Percentiles rank a stretch among this genome's conserved stretches.
These are phyloP conservation scores for Kingdonia uniflora DNA, from an alignment of 164 flowering plant genomes.

Conservation along the genomic window DNA sequence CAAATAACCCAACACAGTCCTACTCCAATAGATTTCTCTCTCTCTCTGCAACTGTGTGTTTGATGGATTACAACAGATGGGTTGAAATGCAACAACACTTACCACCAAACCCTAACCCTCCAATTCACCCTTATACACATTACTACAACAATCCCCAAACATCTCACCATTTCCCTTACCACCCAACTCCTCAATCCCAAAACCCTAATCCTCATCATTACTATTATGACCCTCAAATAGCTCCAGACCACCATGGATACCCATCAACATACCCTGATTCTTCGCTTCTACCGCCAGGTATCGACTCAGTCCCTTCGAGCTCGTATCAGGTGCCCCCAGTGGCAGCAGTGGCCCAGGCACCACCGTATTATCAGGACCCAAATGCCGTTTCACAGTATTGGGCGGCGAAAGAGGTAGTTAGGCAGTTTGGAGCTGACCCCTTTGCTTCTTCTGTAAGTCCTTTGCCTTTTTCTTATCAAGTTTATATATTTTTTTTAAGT, in stretches of 20 bases:
- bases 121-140: conserved; percentile 4
- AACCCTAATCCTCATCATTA: conserved; percentile 5
- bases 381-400: conserved; percentile 2
- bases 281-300: not conserved
- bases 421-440: conserved; percentile 9
- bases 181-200: not conserved
- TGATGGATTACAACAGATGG: conserved; percentile 12
- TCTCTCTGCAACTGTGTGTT: too few species aligned
- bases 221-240: too few species aligned
- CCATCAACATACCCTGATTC: not conserved
- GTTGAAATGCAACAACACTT: conserved; percentile 4
- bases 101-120: conserved; percentile 1
- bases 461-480: not conserved
- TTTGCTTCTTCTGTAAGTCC: not conserved
- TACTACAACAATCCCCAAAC: not conserved
- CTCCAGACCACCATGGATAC: not conserved
- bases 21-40: too few species aligned
- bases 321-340: conserved; percentile 3
- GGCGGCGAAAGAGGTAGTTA: conserved; percentile 8
- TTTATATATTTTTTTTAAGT: not conserved
- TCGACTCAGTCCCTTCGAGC: not conserved
- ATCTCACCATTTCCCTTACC: not conserved
- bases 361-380: conserved; percentile 6
- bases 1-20: too few species aligned
- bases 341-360: not conserved